Base-by-base conservation (phyloP, 2,329 filamentous ascomycete species). In the Microsporum ferrugineum region DNA sequence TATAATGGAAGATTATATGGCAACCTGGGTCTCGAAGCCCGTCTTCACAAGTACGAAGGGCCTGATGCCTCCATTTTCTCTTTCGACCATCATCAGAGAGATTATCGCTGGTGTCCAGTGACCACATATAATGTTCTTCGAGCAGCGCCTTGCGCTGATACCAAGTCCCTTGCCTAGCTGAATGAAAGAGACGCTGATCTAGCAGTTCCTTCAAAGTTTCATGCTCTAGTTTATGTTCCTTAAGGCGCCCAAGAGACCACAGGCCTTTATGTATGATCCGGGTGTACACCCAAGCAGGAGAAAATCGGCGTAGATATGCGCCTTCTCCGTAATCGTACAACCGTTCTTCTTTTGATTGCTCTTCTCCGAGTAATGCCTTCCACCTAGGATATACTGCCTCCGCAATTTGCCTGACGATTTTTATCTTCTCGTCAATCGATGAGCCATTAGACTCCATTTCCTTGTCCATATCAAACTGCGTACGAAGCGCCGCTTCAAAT, bases 81-180 rank as follows among this genome's bases (percentile, higher is more conserved):
- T 89, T 94, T 69, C 88, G 87, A 6, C 77, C 74, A 49, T 88
- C 84, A 14, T 79, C 74, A 43, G 71, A 76, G 45, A 78, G 76
- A 33, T 74, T 77, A 2, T 76, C 75, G 1, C 72, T 72, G 0
- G 81, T 76, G 34, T 78, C 79, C 4, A 88, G 70, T 3, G 80
- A 78, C 69, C 85, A 81, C 88, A 97, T 91, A 72, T 99, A 97
- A 70, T 95, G 91, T 71, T 99, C 94, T 76, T 99, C 94, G 1
- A 99, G 74, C 0, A 99, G 77, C 0, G 92, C 94, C 74, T 95
- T 96, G 23, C 94, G 88, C 70, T 96, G 91, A 71, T 97, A 97
- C 94, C 94, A 99, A 0, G 86, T 84, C 0, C 94, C 94, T 47
- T 94, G 84, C 33, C 91, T 83, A 1, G 91, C 84, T 49, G 88